phyloP scores from a whole-genome alignment of 768 basidiomycete genomes.

The Asterophora parasitica region DNA sequence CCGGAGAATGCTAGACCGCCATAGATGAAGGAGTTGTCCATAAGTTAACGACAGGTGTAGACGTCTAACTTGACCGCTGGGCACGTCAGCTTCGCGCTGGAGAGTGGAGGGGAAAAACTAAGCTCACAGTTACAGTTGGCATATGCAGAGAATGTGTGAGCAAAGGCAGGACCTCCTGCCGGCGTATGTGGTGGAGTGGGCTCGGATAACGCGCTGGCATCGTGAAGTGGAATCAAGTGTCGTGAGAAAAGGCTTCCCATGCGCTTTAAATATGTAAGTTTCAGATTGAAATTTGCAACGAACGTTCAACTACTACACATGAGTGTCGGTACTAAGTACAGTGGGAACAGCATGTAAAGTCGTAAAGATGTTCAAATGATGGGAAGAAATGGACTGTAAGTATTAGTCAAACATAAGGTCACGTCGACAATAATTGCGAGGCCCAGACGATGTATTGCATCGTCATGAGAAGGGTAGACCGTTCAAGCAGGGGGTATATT shows the following conservation, averaged over 20 bases:
- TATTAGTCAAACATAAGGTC: conserved; percentile 14
- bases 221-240: conserved; percentile 1
- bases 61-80: conserved; percentile 2
- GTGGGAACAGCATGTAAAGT: background rate
- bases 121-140: conserved; percentile 16
- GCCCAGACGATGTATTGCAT: background rate
- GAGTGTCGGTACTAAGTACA: conserved; percentile 11
- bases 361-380: conserved; percentile 1
- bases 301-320: too few relatives aligned
- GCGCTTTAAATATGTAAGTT: too few relatives aligned
- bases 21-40: conserved; percentile 33
- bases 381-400: conserved; percentile 4
- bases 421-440: conserved; percentile 1
- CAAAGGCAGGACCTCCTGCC: background rate
- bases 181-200: conserved; percentile 8
- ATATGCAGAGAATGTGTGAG: conserved; percentile 8
- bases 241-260: conserved; percentile 18
- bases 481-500: conserved; percentile 38
- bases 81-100: conserved; percentile 1
- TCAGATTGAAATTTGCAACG: too few relatives aligned
- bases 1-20: conserved; percentile 28
- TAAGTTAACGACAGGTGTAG: conserved; percentile 13
- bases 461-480: background rate
- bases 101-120: background rate
- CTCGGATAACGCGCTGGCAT: conserved; percentile 8